These are phyloP conservation scores for Raffaelea deltoideospora DNA, from an alignment of 2,329 filamentous ascomycete species.

Conservation along the genomic window DNA sequence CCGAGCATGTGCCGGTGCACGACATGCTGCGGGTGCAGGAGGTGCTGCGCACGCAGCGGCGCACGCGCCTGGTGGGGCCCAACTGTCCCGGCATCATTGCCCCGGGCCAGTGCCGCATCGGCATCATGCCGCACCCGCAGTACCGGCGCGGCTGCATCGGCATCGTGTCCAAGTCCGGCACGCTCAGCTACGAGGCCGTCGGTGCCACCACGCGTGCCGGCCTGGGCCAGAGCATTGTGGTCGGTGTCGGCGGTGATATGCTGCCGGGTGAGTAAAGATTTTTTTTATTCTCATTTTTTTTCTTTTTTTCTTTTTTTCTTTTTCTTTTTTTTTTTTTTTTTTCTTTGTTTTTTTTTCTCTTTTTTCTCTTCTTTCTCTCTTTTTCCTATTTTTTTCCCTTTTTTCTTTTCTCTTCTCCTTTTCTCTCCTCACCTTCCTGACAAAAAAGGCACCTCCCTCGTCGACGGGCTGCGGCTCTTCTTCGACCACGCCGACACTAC, in stretches of 20 bases:
- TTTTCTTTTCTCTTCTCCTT: no score
- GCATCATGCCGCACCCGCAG: constrained; percentile 62
- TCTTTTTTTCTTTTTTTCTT: no score
- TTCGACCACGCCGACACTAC: constrained; percentile 52
- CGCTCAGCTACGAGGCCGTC: constrained; percentile 66
- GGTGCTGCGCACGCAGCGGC: constrained; percentile 55
- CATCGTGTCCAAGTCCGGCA: constrained; percentile 69
- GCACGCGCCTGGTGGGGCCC: constrained; percentile 60
- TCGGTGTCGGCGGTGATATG: constrained; percentile 65
- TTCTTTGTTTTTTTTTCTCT: no score
- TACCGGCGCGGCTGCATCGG: constrained; percentile 57
- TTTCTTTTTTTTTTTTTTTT: no score
- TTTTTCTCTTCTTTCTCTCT: no score
- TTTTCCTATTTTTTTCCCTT: no score
- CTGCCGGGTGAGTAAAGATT: no score
- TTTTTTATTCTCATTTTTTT: no score
- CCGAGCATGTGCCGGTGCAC: constrained; percentile 66
- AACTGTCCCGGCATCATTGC: constrained; percentile 72
- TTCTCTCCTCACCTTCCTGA: no score
- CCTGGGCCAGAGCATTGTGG: constrained; percentile 60
- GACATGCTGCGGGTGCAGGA: constrained; percentile 59
- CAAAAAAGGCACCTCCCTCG: constrained; percentile 63
- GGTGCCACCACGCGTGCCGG: constrained; percentile 60
- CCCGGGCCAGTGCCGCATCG: constrained; percentile 57
- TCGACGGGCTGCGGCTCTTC: constrained; percentile 54